Evolutionary conservation across 805 yeast genomes (phyloP), one percentile per base, ranked within the genome.

Genomic region (Geotrichum ghanense): DNA sequence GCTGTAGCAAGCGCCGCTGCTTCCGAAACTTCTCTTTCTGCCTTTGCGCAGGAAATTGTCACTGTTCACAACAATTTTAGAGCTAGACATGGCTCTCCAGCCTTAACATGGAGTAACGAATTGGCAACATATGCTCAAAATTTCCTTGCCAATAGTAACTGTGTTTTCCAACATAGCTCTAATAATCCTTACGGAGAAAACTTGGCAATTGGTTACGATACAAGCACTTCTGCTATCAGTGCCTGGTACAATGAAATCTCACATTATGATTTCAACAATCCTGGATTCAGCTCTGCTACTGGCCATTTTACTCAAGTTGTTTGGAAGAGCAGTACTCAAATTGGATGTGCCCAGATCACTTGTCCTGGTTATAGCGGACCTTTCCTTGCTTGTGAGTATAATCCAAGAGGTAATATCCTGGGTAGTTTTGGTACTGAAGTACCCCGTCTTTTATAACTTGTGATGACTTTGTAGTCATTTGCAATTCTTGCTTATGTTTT

Each of bases 291-390:
- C 34, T 64, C 56, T 31, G 53, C 63, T n/a, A 78, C 87, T 42
- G 89, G 89, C 45, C 95, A 85, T 65, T 85, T 83, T 67, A 82
- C 90, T 17, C 90, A 83, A 62, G 68, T 84, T 44, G 75, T 84
- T 26, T 84, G 94, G 94, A 73, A 72, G 56, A 61, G 66, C 34
- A 68, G 84, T 26, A 68, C 76, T 14, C 57, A 68, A 53, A 51
- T 84, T 19, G 94, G 92, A 22, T 84, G 94, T 68, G 90, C 82
- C 46, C 68, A 70, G 63, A n/a, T 22, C 42, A 51, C 50, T 46
- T 59, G 62, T 57, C 43, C 58, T 59, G 65, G 57, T 66, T 81
- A n/a, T 19, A 19, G 94, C 68, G 66, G 75, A 24, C 57, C 65
- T 43, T 68, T 62, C 59, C 67, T 69, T 58, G 82, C 80, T 51